A percentile compares a stretch with the other conserved stretches of the same genome.
phyloP scores from a whole-genome alignment of 306 rosid genomes.

The Arachis hypogaea region DNA sequence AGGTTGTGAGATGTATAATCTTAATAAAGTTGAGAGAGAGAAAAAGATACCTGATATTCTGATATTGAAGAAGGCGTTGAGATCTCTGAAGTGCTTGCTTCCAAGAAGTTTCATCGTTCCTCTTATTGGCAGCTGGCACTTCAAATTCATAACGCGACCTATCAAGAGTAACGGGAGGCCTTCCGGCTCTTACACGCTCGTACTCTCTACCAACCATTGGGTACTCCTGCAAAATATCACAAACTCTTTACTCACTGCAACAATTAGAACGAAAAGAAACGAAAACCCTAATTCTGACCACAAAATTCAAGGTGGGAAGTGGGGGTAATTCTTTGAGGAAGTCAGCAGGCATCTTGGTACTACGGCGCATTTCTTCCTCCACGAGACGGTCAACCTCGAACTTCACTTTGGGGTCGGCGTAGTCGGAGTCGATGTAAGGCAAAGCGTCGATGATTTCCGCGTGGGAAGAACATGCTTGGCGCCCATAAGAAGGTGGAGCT shows the following conservation, averaged over 20 bases:
- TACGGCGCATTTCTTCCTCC: slow-evolving; percentile 94
- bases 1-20: not conserved
- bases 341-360: slow-evolving; percentile 80
- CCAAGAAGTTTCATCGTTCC: slow-evolving; percentile 92
- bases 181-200: slow-evolving; percentile 90
- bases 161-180: slow-evolving; percentile 82
- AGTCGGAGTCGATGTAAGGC: slow-evolving; percentile 95
- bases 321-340: slow-evolving; percentile 94
- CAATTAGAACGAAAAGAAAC: not conserved
- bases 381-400: slow-evolving; percentile 83
- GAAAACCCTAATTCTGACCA: slow-evolving; percentile 43
- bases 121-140: slow-evolving; percentile 56
- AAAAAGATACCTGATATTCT: slow-evolving; percentile 57
- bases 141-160: slow-evolving; percentile 70
- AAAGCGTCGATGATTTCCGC: slow-evolving; percentile 83
- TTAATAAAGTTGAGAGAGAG: too few relatives aligned
- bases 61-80: slow-evolving; percentile 74
- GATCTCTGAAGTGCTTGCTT: slow-evolving; percentile 75
- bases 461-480: slow-evolving; percentile 43
- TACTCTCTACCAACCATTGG: slow-evolving; percentile 92
- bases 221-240: slow-evolving; percentile 50
- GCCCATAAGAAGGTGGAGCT: slow-evolving; percentile 63
- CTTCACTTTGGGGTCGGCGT: slow-evolving; percentile 70
- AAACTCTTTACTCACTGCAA: not conserved
- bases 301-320: slow-evolving; percentile 65